Percentiles rank a stretch among this genome's conserved stretches.
These are phyloP conservation scores for Podospora anserina DNA, from an alignment of 495 filamentous ascomycete genomes.

Conservation along the genomic window DNA sequence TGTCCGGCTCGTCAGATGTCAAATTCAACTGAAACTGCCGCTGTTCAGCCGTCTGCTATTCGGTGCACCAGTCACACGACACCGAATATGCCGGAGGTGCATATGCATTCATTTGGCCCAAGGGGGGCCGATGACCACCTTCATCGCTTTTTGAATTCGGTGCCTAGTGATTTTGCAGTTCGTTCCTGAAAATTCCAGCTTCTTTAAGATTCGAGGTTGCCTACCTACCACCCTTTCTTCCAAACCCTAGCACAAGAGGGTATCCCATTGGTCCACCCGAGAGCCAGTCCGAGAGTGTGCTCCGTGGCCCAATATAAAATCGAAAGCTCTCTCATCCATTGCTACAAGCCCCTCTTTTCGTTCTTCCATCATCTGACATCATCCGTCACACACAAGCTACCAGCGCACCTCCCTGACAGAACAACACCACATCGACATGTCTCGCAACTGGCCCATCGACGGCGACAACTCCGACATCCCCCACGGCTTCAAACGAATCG, in stretches of 20 bases:
- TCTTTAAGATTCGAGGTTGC: background rate
- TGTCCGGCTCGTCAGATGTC: background rate
- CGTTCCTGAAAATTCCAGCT: background rate
- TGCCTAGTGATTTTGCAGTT: background rate
- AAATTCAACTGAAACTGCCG: background rate
- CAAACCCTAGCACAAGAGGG: no score
- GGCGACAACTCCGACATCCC: slow-evolving; percentile 51
- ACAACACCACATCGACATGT: slow-evolving; percentile 19
- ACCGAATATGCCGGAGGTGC: background rate
- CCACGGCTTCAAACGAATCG: slow-evolving; percentile 49
- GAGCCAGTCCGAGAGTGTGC: background rate
- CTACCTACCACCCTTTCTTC: background rate
- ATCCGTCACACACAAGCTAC: background rate
- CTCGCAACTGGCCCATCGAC: slow-evolving; percentile 42
- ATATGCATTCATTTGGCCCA: background rate
- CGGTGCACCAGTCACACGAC: background rate
- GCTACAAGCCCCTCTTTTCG: background rate
- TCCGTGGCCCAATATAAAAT: background rate
- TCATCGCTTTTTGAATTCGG: background rate
- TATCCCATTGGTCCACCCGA: background rate
- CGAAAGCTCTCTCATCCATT: background rate
- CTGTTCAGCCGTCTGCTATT: background rate
- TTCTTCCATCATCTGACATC: background rate
- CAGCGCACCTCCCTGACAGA: background rate
- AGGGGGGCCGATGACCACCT: background rate